Percentiles rank a stretch among this genome's conserved stretches.
Evolutionary conservation across 306 rosid genomes (phyloP).

Genomic region (Vigna trinervia): DNA sequence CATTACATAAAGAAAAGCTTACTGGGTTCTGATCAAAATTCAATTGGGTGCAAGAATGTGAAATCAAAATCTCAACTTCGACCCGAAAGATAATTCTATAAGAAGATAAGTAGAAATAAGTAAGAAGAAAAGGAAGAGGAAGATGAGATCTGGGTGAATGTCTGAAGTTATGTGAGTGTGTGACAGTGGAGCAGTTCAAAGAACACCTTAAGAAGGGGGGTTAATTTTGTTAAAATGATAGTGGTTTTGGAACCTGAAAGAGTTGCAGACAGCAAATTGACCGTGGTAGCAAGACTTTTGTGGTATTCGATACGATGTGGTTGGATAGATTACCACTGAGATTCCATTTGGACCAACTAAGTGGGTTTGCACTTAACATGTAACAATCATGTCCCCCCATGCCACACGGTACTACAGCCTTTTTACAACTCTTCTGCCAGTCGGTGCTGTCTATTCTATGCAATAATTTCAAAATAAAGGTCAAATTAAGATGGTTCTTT

Average conservation of each 20-base stretch:
- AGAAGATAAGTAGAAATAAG: background rate
- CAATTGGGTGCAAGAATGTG: slow-evolving; percentile 42
- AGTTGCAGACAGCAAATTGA: slow-evolving; percentile 42
- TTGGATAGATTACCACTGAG: slow-evolving; percentile 7
- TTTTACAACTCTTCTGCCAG: slow-evolving; percentile 7
- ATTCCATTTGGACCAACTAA: slow-evolving; percentile 38
- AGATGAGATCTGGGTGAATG: slow-evolving; percentile 40
- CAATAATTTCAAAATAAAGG: background rate
- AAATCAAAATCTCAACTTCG: slow-evolving; percentile 35
- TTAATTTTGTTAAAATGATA: slow-evolving; percentile 23
- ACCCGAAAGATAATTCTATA: background rate
- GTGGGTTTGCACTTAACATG: slow-evolving; percentile 45
- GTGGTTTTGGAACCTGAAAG: slow-evolving; percentile 14
- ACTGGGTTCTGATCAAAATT: slow-evolving; percentile 53
- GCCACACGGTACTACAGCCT: slow-evolving; percentile 11
- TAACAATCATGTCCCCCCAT: background rate
- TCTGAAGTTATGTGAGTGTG: background rate
- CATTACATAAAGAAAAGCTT: slow-evolving; percentile 35
- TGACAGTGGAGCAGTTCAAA: slow-evolving; percentile 29
- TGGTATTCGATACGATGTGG: background rate
- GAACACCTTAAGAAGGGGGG: background rate
- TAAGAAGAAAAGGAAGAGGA: slow-evolving; percentile 15
- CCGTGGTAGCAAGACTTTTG: slow-evolving; percentile 32
- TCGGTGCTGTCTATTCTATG: slow-evolving; percentile 41
- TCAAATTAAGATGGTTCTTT: background rate